Percentiles rank a stretch among this genome's conserved stretches.
Conservation (phyloP, 306 rosid species). For the Senna siamea region DNA sequence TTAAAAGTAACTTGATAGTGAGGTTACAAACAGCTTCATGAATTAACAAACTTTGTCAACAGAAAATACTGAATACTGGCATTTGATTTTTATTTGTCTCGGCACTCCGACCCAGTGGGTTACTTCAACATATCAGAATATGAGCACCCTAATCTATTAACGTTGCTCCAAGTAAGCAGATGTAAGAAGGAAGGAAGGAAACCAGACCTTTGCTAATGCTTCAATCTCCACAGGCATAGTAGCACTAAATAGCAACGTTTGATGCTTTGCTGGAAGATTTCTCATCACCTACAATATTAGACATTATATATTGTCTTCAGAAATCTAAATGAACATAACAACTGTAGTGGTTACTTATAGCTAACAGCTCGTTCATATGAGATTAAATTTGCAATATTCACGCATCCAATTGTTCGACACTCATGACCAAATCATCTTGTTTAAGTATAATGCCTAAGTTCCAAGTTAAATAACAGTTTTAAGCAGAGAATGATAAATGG, state of each 20-base stretch:
- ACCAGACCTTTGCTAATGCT: conserved; percentile 71
- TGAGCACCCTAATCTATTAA: conserved; percentile 1
- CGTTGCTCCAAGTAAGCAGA: conserved; percentile 12
- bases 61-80: conserved; percentile 25
- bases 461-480: conserved; percentile 1
- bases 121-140: conserved; percentile 20
- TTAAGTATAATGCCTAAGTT: not conserved
- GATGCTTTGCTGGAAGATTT: conserved; percentile 81
- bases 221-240: conserved; percentile 93
- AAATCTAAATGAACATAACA: conserved; percentile 9
- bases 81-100: not conserved
- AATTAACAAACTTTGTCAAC: not conserved
- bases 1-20: not conserved
- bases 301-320: conserved; percentile 31
- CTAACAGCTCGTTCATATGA: not conserved
- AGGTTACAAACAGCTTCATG: not conserved
- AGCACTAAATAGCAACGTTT: conserved; percentile 85
- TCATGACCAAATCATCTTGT: conserved; percentile 25
- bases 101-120: conserved; percentile 29
- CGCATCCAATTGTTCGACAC: not conserved
- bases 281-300: conserved; percentile 67
- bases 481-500: conserved; percentile 4
- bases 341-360: not conserved
- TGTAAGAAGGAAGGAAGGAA: conserved; percentile 28
- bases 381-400: conserved; percentile 11